Conservation (phyloP, 768 basidiomycete genomes). For the Termitomyces sp. region DNA sequence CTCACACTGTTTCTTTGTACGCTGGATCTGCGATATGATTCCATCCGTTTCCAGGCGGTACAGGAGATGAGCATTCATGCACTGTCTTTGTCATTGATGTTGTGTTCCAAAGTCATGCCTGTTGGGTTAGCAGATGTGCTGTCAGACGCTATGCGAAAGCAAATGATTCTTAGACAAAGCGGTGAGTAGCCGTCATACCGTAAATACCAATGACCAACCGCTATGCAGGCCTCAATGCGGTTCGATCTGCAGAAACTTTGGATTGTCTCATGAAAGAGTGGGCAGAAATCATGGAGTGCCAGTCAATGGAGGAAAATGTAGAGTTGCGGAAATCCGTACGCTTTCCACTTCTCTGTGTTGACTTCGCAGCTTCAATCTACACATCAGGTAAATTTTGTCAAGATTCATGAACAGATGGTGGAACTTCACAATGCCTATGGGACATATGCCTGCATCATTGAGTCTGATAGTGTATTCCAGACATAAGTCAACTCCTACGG, state of each 20-base stretch:
- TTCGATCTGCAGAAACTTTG: neutral
- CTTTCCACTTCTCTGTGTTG: neutral
- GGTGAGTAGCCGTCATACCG: neutral
- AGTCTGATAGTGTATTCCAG: slow-evolving; percentile 5
- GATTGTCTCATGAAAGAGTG: slow-evolving; percentile 2
- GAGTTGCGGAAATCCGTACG: neutral
- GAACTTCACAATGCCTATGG: slow-evolving; percentile 16
- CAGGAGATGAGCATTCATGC: slow-evolving; percentile 22
- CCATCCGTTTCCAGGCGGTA: slow-evolving; percentile 18
- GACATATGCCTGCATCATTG: slow-evolving; percentile 10
- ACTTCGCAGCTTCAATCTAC: neutral
- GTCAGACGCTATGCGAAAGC: slow-evolving; percentile 6
- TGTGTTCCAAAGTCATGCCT: slow-evolving; percentile 22
- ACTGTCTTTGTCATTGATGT: slow-evolving; percentile 16
- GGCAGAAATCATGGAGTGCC: neutral
- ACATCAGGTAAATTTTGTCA: neutral
- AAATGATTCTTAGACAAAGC: slow-evolving; percentile 8
- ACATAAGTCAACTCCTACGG: neutral
- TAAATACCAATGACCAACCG: neutral
- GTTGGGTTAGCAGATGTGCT: slow-evolving; percentile 19
- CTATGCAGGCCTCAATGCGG: slow-evolving; percentile 2
- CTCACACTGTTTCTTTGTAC: slow-evolving; percentile 25
- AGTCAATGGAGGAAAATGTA: neutral
- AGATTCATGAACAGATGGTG: slow-evolving; percentile 5
- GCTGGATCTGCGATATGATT: slow-evolving; percentile 20